These are phyloP conservation scores for Blastomyces silverae DNA, from an alignment of 2,329 filamentous ascomycete species.

Conservation along the genomic window DNA sequence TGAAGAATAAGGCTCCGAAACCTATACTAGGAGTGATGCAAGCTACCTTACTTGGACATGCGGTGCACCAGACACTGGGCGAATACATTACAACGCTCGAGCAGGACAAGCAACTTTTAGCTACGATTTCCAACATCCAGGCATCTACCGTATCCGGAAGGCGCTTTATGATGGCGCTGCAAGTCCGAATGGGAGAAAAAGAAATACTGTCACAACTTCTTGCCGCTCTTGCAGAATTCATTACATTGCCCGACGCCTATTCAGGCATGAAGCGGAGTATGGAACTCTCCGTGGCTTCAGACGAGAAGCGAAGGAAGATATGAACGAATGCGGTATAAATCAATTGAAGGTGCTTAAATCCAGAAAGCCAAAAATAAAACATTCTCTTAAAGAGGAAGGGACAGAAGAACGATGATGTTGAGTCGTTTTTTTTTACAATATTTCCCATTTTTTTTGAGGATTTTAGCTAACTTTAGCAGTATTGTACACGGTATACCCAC, in stretches of 20 bases:
- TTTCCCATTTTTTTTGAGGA: constrained; percentile 21
- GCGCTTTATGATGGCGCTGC: constrained; percentile 53
- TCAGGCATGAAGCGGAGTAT: constrained; percentile 30
- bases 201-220: constrained; percentile 54
- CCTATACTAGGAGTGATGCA: constrained; percentile 28
- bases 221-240: constrained; percentile 30
- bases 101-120: constrained; percentile 44
- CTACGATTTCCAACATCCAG: constrained; percentile 28
- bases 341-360: background rate
- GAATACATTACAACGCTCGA: constrained; percentile 52
- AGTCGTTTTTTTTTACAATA: constrained; percentile 13
- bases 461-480: constrained; percentile 20
- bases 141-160: constrained; percentile 32
- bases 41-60: constrained; percentile 31
- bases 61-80: constrained; percentile 31
- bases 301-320: constrained; percentile 23
- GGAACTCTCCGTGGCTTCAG: constrained; percentile 24
- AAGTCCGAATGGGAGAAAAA: constrained; percentile 67
- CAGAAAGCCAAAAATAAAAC: background rate
- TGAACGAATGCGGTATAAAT: background rate
- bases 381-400: background rate
- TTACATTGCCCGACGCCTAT: constrained; percentile 16
- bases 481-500: constrained; percentile 17
- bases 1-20: constrained; percentile 36
- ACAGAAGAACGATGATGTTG: background rate